Conservation (phyloP, 2,329 filamentous ascomycete species). For the Stagonosporopsis tanaceti region DNA sequence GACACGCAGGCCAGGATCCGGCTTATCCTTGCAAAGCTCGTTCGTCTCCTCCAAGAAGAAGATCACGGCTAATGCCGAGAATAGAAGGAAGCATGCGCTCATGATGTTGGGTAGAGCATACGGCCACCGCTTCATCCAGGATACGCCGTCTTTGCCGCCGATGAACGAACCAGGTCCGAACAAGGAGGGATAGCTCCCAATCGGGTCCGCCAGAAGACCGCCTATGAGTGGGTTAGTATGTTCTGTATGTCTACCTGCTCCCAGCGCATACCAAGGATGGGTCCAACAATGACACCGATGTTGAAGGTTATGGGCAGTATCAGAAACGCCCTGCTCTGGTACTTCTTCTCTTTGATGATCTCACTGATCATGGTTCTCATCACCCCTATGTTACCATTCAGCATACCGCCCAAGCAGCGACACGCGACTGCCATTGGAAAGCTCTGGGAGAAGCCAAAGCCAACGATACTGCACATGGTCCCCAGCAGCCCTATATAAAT, state of each 20-base stretch:
- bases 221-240: slow-evolving; percentile 56
- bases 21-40: slow-evolving; percentile 51
- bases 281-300: slow-evolving; percentile 58
- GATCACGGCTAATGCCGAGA: slow-evolving; percentile 63
- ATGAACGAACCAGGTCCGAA: slow-evolving; percentile 68
- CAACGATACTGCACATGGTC: slow-evolving; percentile 70
- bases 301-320: slow-evolving; percentile 75
- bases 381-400: slow-evolving; percentile 78
- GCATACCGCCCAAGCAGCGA: slow-evolving; percentile 69
- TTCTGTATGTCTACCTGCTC: not conserved
- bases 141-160: slow-evolving; percentile 64
- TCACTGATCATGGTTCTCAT: slow-evolving; percentile 79
- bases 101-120: slow-evolving; percentile 75
- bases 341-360: slow-evolving; percentile 75
- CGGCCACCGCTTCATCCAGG: slow-evolving; percentile 71
- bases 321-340: slow-evolving; percentile 63
- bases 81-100: slow-evolving; percentile 67
- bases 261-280: slow-evolving; percentile 43
- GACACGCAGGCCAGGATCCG: slow-evolving; percentile 52
- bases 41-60: slow-evolving; percentile 71
- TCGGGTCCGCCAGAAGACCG: slow-evolving; percentile 73
- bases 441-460: slow-evolving; percentile 72
- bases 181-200: slow-evolving; percentile 65
- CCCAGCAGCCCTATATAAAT: slow-evolving; percentile 79
- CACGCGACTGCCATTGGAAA: slow-evolving; percentile 71